Evolutionary conservation across 768 basidiomycete species (phyloP).

Genomic region (Thelephora ganbajun): DNA sequence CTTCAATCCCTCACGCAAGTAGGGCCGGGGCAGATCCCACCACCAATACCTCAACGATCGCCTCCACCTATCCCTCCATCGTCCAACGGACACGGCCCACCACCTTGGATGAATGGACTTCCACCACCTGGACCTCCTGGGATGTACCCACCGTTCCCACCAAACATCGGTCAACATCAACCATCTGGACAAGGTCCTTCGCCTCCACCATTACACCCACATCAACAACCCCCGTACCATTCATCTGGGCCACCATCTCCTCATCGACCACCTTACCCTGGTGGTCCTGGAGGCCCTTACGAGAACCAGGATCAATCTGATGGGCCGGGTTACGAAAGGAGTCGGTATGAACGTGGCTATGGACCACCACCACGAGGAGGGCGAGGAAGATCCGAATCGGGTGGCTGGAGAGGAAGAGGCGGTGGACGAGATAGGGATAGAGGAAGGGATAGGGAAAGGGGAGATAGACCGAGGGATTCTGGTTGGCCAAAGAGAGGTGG

Average conservation of each 20-base stretch:
- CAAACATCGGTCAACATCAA: too few relatives aligned
- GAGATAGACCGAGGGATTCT: constrained; percentile 33
- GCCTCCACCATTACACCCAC: constrained; percentile 7
- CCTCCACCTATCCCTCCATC: constrained; percentile 12
- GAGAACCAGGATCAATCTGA: constrained; percentile 8
- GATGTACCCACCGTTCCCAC: too few relatives aligned
- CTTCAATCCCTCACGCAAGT: constrained; percentile 39
- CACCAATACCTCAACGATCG: constrained; percentile 8
- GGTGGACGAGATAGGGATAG: constrained; percentile 19
- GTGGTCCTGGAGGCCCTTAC: constrained; percentile 14
- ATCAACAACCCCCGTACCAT: constrained; percentile 7
- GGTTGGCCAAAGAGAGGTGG: constrained; percentile 40
- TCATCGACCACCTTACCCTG: constrained; percentile 13
- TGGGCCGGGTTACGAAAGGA: constrained; percentile 15
- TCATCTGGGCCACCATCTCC: constrained; percentile 10
- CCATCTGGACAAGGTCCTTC: too few relatives aligned
- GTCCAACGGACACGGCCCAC: constrained; percentile 11
- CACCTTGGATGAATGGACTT: constrained; percentile 6
- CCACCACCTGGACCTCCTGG: constrained; percentile 4
- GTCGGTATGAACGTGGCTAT: constrained; percentile 13
- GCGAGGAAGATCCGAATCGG: constrained; percentile 14
- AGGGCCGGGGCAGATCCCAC: constrained; percentile 11
- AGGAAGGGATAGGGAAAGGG: constrained; percentile 14
- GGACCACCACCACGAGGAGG: constrained; percentile 1
- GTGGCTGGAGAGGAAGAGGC: constrained; percentile 18